Evolutionary conservation across 73 alveolate genomes (phyloP).

Genomic region (Paramecium tetraurelia): DNA sequence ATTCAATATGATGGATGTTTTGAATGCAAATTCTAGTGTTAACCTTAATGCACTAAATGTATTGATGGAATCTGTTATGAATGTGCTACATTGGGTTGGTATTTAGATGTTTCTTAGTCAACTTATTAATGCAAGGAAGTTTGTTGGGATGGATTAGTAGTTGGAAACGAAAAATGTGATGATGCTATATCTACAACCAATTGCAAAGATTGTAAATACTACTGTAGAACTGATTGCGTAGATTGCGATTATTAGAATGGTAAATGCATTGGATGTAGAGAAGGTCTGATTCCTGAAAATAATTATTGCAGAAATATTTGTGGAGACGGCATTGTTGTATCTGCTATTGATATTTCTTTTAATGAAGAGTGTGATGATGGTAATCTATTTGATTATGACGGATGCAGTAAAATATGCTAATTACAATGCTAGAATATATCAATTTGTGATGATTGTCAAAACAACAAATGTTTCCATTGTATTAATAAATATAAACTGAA

Average conservation of each 20-base stretch:
- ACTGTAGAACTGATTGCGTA: neutral
- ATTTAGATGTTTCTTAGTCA: neutral
- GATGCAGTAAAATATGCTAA: neutral
- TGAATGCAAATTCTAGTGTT: neutral
- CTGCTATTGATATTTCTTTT: neutral
- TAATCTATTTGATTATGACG: neutral
- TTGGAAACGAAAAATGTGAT: conserved; percentile 59
- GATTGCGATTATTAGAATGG: neutral
- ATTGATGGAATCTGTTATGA: neutral
- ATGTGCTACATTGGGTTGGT: conserved; percentile 57
- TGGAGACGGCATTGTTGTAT: neutral
- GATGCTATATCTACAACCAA: conserved; percentile 11
- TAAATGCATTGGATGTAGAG: neutral
- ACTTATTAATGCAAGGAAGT: neutral
- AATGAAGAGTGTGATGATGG: conserved; percentile 20
- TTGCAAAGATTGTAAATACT: neutral
- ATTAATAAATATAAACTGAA: conserved; percentile 11
- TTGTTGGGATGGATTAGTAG: conserved; percentile 45
- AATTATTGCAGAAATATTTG: neutral
- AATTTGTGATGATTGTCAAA: conserved; percentile 75
- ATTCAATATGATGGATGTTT: conserved; percentile 47
- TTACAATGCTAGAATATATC: neutral
- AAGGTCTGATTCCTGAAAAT: neutral
- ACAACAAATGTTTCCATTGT: conserved; percentile 69
- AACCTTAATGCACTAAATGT: neutral